Evolutionary conservation across 345 rosid species (phyloP).

Genomic region (Mallotus nudiflorus): DNA sequence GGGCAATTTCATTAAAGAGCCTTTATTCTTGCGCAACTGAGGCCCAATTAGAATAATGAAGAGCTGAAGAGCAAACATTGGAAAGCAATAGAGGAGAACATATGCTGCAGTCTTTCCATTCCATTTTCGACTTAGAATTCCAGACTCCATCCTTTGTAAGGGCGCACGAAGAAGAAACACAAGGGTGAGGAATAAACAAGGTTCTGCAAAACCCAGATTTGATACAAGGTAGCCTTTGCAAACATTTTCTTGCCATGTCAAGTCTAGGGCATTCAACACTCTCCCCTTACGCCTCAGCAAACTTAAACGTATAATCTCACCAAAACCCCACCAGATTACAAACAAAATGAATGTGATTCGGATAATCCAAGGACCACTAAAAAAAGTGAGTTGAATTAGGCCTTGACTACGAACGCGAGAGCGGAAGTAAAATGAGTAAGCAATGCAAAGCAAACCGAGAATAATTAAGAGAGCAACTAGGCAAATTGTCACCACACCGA

Average conservation of each 20-base stretch:
- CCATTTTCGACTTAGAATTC: slow-evolving; percentile 71
- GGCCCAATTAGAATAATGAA: slow-evolving; percentile 66
- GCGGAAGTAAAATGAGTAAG: slow-evolving; percentile 75
- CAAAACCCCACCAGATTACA: slow-evolving; percentile 82
- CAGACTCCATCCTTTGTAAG: slow-evolving; percentile 66
- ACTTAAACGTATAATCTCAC: slow-evolving; percentile 77
- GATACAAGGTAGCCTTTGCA: slow-evolving; percentile 93
- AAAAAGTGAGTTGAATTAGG: slow-evolving; percentile 65
- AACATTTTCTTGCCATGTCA: slow-evolving; percentile 78
- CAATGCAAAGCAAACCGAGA: slow-evolving; percentile 78
- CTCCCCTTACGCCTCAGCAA: slow-evolving; percentile 63
- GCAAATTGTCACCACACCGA: slow-evolving; percentile 95
- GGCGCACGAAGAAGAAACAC: slow-evolving; percentile 90
- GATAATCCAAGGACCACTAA: slow-evolving; percentile 89
- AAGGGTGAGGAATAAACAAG: slow-evolving; percentile 85
- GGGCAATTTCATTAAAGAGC: slow-evolving; percentile 49
- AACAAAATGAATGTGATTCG: slow-evolving; percentile 53
- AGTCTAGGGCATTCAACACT: slow-evolving; percentile 50
- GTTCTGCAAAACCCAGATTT: slow-evolving; percentile 95
- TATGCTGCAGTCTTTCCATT: slow-evolving; percentile 65
- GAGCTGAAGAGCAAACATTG: slow-evolving; percentile 83
- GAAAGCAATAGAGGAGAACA: slow-evolving; percentile 74
- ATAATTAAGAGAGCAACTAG: slow-evolving; percentile 72
- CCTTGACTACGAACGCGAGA: slow-evolving; percentile 61
- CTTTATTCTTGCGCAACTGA: slow-evolving; percentile 48